Base-by-base conservation (phyloP, 306 rosid genomes). In the Pyrus betulifolia region DNA sequence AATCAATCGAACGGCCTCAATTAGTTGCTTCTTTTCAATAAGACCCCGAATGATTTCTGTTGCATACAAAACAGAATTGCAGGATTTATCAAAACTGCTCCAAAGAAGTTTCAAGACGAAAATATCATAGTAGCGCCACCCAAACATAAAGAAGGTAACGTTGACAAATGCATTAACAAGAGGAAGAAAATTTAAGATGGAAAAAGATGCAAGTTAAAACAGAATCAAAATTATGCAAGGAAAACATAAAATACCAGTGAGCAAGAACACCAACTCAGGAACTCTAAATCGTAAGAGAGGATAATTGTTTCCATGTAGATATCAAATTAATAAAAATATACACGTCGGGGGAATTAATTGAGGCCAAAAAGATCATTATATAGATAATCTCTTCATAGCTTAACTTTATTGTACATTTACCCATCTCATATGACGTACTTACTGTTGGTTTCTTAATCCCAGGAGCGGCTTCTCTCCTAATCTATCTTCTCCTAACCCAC, bases 1-100 rank as follows among this genome's bases (percentile, higher is more conserved):
- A 63, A 87, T 82, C 72, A 85, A 84, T 81, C 82, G 81, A 60
- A 85, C 90, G 69, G 96, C 97, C 76, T 80, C 79, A 4, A 82
- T 27, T 35, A 67, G n/a, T 63, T 81, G 84, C 73, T 76, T 82
- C 76, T 54, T 83, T 59, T 64, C 74, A 59, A 85, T 57, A 58
- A 88, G 88, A 46, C 70, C 82, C 75, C 35, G 69, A 80, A 90
- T 83, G 80, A 87, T 52, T 67, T 77, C 91, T 87, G 88, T 13
- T 35, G 38, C 58, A 67, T 1, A 35, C 13, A 21, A 64, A 62
- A 76, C 28, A 35, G 61, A 80, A 22, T 74, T 21, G 19, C 40
- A 30, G 55, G 28, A 42, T 45, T 79, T 19, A 60, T 5, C 52
- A 62, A 61, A 59, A 59, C 23, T 13, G 8, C 66, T 35, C 27